Percentiles rank a stretch among this genome's conserved stretches.
These are phyloP conservation scores for Claviceps sp. DNA, from an alignment of 2,329 filamentous ascomycete genomes.

Conservation along the genomic window DNA sequence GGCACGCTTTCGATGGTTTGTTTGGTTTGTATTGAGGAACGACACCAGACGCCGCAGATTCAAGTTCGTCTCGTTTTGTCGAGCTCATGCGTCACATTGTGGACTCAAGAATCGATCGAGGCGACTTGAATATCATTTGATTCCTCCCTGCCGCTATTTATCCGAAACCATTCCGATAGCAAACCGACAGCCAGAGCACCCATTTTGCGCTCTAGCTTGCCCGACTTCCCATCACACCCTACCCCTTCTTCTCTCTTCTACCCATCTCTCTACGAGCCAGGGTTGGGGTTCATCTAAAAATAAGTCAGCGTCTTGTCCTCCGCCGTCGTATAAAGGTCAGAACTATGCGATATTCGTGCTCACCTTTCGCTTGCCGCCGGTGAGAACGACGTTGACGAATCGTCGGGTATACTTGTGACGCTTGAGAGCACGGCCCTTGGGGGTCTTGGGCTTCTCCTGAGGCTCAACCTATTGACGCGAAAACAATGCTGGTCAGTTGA, in stretches of 20 bases:
- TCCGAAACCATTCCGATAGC: background rate
- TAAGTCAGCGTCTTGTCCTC: constrained; percentile 12
- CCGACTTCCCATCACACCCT: constrained; percentile 14
- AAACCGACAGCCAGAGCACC: background rate
- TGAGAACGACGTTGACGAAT: constrained; percentile 96
- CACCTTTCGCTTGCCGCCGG: constrained; percentile 97
- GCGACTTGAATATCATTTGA: constrained; percentile 20
- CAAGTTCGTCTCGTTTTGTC: constrained; percentile 24
- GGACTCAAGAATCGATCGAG: constrained; percentile 22
- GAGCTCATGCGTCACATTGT: constrained; percentile 17
- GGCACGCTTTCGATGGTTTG: constrained; percentile 15
- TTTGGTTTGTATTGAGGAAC: constrained; percentile 25
- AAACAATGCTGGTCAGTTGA: constrained; percentile 15
- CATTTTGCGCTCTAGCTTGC: background rate
- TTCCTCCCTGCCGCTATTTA: constrained; percentile 19
- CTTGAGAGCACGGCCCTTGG: constrained; percentile 97
- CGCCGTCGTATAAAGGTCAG: background rate
- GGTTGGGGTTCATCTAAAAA: constrained; percentile 74
- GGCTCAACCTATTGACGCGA: constrained; percentile 52
- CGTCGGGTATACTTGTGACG: constrained; percentile 90
- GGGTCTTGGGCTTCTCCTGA: constrained; percentile 92
- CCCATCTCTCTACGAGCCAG: constrained; percentile 44
- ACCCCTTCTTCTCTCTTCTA: constrained; percentile 11
- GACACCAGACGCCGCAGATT: constrained; percentile 29
- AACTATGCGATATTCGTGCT: constrained; percentile 12